Base-by-base conservation (phyloP, 2,329 filamentous ascomycete genomes). In the Botrytis fragariae region DNA sequence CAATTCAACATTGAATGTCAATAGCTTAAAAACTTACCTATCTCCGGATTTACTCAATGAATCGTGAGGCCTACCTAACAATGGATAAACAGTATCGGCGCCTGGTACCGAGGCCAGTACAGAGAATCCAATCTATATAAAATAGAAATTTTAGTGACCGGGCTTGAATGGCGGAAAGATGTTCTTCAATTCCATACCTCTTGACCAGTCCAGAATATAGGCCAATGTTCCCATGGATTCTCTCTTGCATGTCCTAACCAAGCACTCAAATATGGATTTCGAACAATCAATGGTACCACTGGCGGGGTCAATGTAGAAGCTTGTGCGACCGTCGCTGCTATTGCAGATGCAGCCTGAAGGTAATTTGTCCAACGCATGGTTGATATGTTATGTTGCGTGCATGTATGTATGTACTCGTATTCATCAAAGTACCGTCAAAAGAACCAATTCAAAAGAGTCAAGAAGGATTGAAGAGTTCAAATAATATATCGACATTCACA, bases 141-240 rank as follows among this genome's bases (percentile, higher is more conserved):
- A 51, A 39, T 32, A 42, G 16, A 37, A 8, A 14, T 62, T 74
- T 73, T 76, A 71, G 32, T 59, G n/a, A 60, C 18, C 4, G 14
- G 22, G 22, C 51, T 45, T 18, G 22, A 32, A n/a, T 54, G 54
- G 10, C 7, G 39, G 44, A 18, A 5, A 42, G 22, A 29, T 69
- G 8, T 54, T 12, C 25, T 57, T 44, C 25, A 9, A 35, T 54
- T 39, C 22, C 81, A 71, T 81, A 89, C 86, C 80, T 91, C 86
- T 78, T 90, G 85, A 48, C 92, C 92, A 10, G 91, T 93, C 86
- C 91, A 95, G 81, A 95, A 94, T 81, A 95, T 95, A 37, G 94
- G 94, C 94, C 94, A 97, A 83, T 89, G 88, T 71, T 89, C 87
- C 93, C 93, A 97, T 2, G 94, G 94, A 63, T 87, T 86, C 72